Base-by-base conservation (phyloP, 2,329 filamentous ascomycete species). In the Colletotrichum tanaceti region DNA sequence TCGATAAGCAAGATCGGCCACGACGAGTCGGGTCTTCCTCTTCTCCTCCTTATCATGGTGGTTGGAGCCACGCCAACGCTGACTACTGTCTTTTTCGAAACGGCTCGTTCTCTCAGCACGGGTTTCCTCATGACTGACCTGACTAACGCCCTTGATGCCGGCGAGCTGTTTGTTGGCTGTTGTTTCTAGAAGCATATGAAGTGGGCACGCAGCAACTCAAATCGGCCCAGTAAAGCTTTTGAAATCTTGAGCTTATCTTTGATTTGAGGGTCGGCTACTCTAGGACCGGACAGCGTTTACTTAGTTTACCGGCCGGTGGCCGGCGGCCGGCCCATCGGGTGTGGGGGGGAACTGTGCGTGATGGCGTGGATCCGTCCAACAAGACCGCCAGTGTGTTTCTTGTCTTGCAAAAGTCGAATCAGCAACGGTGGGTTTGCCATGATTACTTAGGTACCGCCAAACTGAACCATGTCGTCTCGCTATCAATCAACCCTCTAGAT, bases 211-310 rank as follows among this genome's bases (percentile, higher is more conserved):
- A 7, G 28, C 28, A 28, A 28, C 28, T 28, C 28, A 28, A 28
- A 28, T 3, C 24, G 16, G 24, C 16, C 16, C n/a, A 43, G 11
- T 9, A 35, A 20, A n/a, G 10, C 18, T 32, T 58, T 35, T 24
- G 14, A 7, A 2, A 6, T 7, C 1, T 2, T 11, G 7, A 44
- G 39, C 22, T 46, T 50, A 50, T 50, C 47, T 50, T 18, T 50
- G 22, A 7, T 58, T 41, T 32, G n/a, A n/a, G 20, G 35, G 43
- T 58, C 55, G 43, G 55, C 28, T 46, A 11, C n/a, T n/a, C n/a
- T n/a, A n/a, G n/a, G 43, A 11, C 38, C 55, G 28, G 55, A 50
- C 38, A 32, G 4, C 59, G 35, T 65, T 65, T 60, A 32, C 44
- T 7, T 28, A 28, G 5, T n/a, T n/a, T n/a, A n/a, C n/a, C n/a